Percentiles rank a stretch among this genome's conserved stretches.
Evolutionary conservation across 208 protist species (phyloP).

Genomic region (Crithidia fasciculata): DNA sequence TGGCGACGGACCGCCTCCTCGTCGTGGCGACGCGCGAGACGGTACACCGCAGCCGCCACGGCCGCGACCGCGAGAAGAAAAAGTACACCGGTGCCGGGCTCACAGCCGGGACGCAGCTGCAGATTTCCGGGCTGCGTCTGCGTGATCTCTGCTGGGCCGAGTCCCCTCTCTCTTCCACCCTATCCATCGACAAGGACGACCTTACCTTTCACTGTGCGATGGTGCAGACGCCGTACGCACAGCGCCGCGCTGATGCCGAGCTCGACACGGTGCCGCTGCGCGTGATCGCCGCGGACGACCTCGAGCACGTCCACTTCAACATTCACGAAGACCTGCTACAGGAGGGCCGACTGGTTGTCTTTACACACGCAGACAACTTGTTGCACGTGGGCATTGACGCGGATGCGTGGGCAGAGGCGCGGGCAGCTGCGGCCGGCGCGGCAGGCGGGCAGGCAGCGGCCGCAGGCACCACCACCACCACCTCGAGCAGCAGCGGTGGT

Average conservation of each 20-base stretch:
- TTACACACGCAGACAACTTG: constrained; percentile 49
- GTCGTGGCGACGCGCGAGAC: constrained; percentile 33
- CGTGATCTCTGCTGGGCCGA: constrained; percentile 30
- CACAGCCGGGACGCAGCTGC: constrained; percentile 7
- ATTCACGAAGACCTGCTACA: constrained; percentile 58
- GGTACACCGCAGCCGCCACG: constrained; percentile 16
- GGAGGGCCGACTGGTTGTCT: constrained; percentile 48
- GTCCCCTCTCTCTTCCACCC: constrained; percentile 13
- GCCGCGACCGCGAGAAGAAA: constrained; percentile 11
- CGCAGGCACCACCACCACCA: background rate
- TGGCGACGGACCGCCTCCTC: constrained; percentile 30
- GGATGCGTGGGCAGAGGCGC: constrained; percentile 22
- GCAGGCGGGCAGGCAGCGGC: background rate
- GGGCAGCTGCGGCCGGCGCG: constrained; percentile 9
- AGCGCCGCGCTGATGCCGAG: constrained; percentile 24
- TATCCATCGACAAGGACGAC: constrained; percentile 21
- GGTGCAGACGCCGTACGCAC: constrained; percentile 39
- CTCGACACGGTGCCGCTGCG: constrained; percentile 49
- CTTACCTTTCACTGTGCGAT: constrained; percentile 33
- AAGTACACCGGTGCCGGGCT: constrained; percentile 11
- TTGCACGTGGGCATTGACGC: constrained; percentile 34
- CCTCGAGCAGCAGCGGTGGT: background rate
- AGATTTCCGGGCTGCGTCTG: constrained; percentile 26
- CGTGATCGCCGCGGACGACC: constrained; percentile 35
- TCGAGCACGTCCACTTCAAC: constrained; percentile 55